Conservation (phyloP, 2,329 filamentous ascomycete species). For the Cytospora mali region DNA sequence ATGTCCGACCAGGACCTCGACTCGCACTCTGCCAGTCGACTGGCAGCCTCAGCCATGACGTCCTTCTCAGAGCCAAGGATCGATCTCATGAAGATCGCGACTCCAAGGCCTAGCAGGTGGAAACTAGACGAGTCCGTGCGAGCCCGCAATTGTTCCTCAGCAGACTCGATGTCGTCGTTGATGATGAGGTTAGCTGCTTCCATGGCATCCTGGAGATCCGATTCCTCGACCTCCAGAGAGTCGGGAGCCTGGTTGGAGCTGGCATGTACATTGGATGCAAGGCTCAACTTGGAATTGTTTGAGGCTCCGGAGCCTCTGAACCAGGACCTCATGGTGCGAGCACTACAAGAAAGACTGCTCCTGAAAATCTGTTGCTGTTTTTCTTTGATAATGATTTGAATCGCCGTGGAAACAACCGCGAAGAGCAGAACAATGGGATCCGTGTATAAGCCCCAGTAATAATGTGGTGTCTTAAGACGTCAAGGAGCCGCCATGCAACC, state of each 20-base stretch:
- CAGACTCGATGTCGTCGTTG: slow-evolving; percentile 86
- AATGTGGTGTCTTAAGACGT: not conserved
- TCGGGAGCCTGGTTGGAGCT: slow-evolving; percentile 26
- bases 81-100: slow-evolving; percentile 82
- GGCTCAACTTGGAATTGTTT: slow-evolving; percentile 15
- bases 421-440: not conserved
- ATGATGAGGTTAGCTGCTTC: slow-evolving; percentile 72
- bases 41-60: slow-evolving; percentile 80
- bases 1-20: slow-evolving; percentile 74
- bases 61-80: slow-evolving; percentile 91
- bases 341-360: not conserved
- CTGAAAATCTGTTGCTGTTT: not conserved
- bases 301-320: slow-evolving; percentile 19
- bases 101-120: slow-evolving; percentile 79
- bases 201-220: slow-evolving; percentile 63
- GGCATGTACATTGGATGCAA: slow-evolving; percentile 18
- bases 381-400: too few species aligned
- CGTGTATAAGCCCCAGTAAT: not conserved
- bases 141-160: slow-evolving; percentile 74
- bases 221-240: slow-evolving; percentile 45
- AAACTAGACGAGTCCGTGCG: slow-evolving; percentile 79
- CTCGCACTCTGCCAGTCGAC: slow-evolving; percentile 75
- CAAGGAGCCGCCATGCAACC: slow-evolving; percentile 10
- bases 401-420: too few species aligned
- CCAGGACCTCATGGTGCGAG: slow-evolving; percentile 24